Conservation (phyloP, 164 flowering plant species). For the Sextonia rubra region DNA sequence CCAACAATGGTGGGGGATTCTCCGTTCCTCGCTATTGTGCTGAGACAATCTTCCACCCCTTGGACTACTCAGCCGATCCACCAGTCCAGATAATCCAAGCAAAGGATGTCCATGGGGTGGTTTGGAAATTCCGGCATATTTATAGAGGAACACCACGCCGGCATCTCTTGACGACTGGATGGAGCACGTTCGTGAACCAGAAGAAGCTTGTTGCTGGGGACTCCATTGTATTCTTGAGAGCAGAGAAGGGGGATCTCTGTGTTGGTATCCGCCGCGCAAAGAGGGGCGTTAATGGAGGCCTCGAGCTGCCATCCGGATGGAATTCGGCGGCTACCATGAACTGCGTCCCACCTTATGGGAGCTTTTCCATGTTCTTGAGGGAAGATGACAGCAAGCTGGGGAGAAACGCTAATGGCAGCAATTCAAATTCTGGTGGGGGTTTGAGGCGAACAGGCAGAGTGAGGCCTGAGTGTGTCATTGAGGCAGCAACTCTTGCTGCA, state of each 20-base stretch:
- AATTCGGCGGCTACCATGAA: constrained; percentile 30
- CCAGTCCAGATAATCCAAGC: constrained; percentile 88
- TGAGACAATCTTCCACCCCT: constrained; percentile 83
- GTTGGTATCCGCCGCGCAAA: constrained; percentile 92
- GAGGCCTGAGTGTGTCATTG: constrained; percentile 59
- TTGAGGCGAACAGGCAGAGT: constrained; percentile 35
- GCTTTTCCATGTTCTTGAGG: constrained; percentile 47
- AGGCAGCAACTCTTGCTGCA: constrained; percentile 67
- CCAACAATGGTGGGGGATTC: constrained; percentile 97
- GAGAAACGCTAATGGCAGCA: constrained; percentile 31
- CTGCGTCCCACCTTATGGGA: constrained; percentile 43
- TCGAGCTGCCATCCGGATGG: constrained; percentile 53
- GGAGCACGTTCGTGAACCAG: constrained; percentile 93
- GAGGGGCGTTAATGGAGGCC: constrained; percentile 45
- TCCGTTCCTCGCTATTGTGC: constrained; percentile 98
- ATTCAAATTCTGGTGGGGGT: constrained; percentile 20
- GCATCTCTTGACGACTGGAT: constrained; percentile 92
- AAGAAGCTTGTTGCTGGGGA: constrained; percentile 98
- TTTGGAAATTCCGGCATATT: constrained; percentile 94
- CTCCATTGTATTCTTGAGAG: constrained; percentile 76
- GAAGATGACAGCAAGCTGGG: constrained; percentile 48
- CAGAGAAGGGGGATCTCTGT: constrained; percentile 78
- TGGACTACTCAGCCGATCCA: constrained; percentile 87
- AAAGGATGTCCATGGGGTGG: constrained; percentile 89
- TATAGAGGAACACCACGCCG: constrained; percentile 94